Conservation (phyloP, 2,329 filamentous ascomycete genomes). For the Annulohypoxylon truncatum region DNA sequence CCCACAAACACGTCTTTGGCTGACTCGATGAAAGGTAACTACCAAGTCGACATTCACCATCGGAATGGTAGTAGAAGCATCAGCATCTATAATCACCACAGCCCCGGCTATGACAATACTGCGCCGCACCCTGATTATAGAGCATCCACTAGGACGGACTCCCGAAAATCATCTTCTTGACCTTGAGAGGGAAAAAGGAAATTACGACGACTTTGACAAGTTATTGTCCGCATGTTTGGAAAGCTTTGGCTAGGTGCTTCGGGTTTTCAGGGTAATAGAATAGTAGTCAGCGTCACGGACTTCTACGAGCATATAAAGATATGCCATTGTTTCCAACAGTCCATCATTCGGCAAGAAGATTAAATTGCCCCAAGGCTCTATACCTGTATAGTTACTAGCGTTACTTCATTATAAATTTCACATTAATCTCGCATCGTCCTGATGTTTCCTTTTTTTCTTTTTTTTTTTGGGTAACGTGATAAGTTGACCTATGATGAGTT, state of each 20-base stretch:
- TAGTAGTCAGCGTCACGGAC: background rate
- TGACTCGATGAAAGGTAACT: constrained; percentile 25
- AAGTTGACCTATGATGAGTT: background rate
- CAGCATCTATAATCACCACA: constrained; percentile 21
- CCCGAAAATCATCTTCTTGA: background rate
- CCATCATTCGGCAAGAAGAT: constrained; percentile 13
- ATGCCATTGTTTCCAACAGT: background rate
- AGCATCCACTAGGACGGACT: background rate
- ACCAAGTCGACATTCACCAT: constrained; percentile 4
- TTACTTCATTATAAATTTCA: background rate
- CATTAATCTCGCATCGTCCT: background rate
- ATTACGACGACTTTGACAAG: background rate
- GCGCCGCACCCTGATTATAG: constrained; percentile 26
- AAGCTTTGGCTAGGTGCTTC: background rate
- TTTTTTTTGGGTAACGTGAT: no score
- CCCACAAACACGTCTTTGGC: background rate
- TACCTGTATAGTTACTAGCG: constrained; percentile 13
- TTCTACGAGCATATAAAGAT: constrained; percentile 2
- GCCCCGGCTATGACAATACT: constrained; percentile 14
- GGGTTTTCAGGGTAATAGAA: background rate
- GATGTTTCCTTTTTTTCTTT: background rate
- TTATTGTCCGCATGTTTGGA: background rate
- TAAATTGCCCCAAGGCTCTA: constrained; percentile 30
- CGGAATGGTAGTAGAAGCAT: background rate
- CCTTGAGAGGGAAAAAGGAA: background rate